These are phyloP conservation scores for Euphorbia tirucalli DNA, from an alignment of 345 rosid species.

Conservation along the genomic window DNA sequence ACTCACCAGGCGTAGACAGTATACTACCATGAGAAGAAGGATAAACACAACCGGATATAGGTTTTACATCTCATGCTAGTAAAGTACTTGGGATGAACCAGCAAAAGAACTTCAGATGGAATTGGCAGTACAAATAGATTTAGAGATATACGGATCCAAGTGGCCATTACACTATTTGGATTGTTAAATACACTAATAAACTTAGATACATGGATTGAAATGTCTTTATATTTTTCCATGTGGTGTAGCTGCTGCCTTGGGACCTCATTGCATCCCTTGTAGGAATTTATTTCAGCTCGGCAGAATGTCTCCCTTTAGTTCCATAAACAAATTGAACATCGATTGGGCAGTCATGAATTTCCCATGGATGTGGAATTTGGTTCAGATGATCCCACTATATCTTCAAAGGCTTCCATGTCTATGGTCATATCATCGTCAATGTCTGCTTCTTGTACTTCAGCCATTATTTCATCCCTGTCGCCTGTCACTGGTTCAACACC, in stretches of 20 bases:
- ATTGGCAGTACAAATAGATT: not conserved
- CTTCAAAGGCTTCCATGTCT: slow-evolving; percentile 64
- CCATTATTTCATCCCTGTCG: slow-evolving; percentile 68
- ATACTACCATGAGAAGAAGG: too few species aligned
- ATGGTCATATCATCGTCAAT: slow-evolving; percentile 62
- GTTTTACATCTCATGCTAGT: too few species aligned
- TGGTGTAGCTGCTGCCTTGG: too few species aligned
- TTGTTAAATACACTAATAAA: not conserved
- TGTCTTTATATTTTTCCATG: not conserved
- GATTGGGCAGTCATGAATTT: slow-evolving; percentile 36
- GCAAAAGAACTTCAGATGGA: too few species aligned
- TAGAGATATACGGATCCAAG: not conserved
- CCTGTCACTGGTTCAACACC: slow-evolving; percentile 57
- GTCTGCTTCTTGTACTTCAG: slow-evolving; percentile 69
- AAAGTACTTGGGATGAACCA: too few species aligned
- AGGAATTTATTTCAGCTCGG: too few species aligned
- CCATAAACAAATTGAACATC: not conserved
- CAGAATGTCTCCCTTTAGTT: too few species aligned
- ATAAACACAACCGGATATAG: too few species aligned
- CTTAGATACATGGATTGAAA: not conserved
- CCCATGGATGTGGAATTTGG: slow-evolving; percentile 35
- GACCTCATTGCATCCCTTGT: too few species aligned
- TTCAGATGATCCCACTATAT: slow-evolving; percentile 50
- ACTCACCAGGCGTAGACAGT: too few species aligned
- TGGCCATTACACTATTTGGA: not conserved